A percentile compares a stretch with the other conserved stretches of the same genome.
phyloP scores from a whole-genome alignment of 305 asterid species.

The Fraxinus sp. region DNA sequence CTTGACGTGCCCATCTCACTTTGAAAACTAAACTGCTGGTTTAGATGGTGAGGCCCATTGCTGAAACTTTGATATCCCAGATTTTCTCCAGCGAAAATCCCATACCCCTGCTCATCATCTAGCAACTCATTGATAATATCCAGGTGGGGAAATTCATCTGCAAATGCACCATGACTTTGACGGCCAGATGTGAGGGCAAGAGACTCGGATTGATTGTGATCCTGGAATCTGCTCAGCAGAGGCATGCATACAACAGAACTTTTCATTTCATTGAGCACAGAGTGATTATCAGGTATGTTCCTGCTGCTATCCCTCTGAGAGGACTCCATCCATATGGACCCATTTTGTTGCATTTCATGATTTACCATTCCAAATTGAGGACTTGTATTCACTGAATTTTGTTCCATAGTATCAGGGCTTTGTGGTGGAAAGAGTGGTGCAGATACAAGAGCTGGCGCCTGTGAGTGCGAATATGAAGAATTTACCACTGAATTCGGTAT shows the following conservation, averaged over 20 bases:
- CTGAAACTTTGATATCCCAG: constrained; percentile 47
- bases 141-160: constrained; percentile 87
- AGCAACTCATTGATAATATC: constrained; percentile 91
- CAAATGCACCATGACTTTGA: constrained; percentile 42
- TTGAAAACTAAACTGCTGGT: constrained; percentile 60
- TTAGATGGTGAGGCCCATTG: constrained; percentile 49
- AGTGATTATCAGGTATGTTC: constrained; percentile 33
- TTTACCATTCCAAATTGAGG: constrained; percentile 63
- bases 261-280: constrained; percentile 38
- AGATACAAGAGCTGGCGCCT: constrained; percentile 41
- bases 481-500: constrained; percentile 38
- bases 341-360: constrained; percentile 49
- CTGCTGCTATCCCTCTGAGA: constrained; percentile 35
- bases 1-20: constrained; percentile 51
- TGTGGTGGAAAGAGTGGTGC: constrained; percentile 47
- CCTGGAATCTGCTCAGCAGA: constrained; percentile 43
- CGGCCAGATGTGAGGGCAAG: constrained; percentile 38
- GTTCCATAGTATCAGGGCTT: constrained; percentile 50
- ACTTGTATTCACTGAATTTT: constrained; percentile 35
- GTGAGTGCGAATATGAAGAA: constrained; percentile 44
- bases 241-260: constrained; percentile 45
- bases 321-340: constrained; percentile 49
- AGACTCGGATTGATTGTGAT: constrained; percentile 28
- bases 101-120: constrained; percentile 68
- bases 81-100: constrained; percentile 29